Evolutionary conservation across 345 rosid genomes (phyloP).

Genomic region (Citrus cavaleriei): DNA sequence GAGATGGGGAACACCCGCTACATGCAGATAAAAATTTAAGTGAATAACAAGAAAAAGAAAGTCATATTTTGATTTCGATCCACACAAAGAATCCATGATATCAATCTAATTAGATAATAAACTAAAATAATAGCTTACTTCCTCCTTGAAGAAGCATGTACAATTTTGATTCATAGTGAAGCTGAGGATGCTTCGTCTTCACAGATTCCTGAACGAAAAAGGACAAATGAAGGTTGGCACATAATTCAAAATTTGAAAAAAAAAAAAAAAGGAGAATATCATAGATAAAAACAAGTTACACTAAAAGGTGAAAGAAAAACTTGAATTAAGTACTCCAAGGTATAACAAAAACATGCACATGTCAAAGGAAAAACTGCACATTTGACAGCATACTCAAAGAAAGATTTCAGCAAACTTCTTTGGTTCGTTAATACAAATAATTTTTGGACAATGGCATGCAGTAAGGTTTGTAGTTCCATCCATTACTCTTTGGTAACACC

Average conservation of each 20-base stretch:
- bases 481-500: not conserved
- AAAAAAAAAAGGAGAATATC: not conserved
- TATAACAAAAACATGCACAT: not conserved
- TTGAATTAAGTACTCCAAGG: not conserved
- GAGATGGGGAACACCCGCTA: constrained; percentile 88
- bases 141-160: constrained; percentile 95
- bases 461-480: not conserved
- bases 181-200: constrained; percentile 91
- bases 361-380: not conserved
- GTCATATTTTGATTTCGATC: not conserved
- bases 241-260: not conserved
- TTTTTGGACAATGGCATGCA: not conserved
- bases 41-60: not conserved
- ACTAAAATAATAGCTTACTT: constrained; percentile 46
- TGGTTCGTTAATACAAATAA: not conserved
- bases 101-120: not conserved
- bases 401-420: not conserved
- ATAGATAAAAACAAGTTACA: not conserved
- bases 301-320: not conserved
- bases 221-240: not conserved
- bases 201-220: constrained; percentile 56
- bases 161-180: constrained; percentile 82
- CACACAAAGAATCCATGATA: not conserved
- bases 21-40: constrained; percentile 11
- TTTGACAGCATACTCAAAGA: not conserved